Evolutionary conservation across 1,284 basidiomycete genomes (phyloP).

Genomic region (Ceratobasidium sp.): DNA sequence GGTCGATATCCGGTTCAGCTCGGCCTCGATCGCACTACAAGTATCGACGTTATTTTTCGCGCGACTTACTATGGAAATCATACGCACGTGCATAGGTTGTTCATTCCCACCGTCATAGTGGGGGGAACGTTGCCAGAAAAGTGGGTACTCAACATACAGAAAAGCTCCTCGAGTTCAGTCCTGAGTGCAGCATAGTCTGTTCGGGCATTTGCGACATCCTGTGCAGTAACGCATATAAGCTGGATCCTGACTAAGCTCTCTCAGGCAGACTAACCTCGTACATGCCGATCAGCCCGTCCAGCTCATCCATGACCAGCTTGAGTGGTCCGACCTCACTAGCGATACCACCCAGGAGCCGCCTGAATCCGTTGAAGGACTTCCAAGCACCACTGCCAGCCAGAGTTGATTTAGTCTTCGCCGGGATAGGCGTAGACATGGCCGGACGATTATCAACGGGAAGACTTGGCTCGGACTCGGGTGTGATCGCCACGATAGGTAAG

Average conservation of each 20-base stretch:
- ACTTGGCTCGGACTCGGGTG: no score
- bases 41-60: neutral
- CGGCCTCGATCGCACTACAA: neutral
- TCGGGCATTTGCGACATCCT: neutral
- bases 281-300: neutral
- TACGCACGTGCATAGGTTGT: neutral
- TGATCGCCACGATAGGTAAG: no score
- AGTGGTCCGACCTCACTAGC: neutral
- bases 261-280: neutral
- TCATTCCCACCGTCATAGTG: neutral
- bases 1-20: neutral
- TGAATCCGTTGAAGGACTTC: neutral
- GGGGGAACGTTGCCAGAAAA: neutral
- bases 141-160: neutral
- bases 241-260: neutral
- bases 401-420: no score
- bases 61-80: neutral
- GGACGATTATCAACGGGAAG: no score
- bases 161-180: conserved; percentile 5
- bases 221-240: neutral
- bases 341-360: neutral
- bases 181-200: neutral
- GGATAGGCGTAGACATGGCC: no score
- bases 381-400: no score
- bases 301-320: neutral